A percentile compares a stretch with the other conserved stretches of the same genome.
Conservation (phyloP, 148 eudicot species). For the Persicaria maculosa region DNA sequence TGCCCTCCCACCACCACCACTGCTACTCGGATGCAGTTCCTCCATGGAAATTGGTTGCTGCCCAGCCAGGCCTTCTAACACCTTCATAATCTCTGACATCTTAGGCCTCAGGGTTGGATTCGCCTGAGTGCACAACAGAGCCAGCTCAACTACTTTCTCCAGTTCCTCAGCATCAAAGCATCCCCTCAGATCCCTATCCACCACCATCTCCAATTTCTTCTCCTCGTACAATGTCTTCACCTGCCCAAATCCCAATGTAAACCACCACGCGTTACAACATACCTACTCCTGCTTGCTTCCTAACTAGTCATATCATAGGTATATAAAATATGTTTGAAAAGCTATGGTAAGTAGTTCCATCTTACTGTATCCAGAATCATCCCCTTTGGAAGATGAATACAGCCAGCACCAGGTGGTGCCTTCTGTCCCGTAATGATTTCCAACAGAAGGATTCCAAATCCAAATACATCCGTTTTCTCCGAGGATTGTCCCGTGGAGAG, state of each 20-base stretch:
- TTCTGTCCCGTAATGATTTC: conserved; percentile 89
- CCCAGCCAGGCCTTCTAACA: conserved; percentile 46
- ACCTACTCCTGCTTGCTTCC: too few relatives aligned
- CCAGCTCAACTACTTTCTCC: conserved; percentile 48
- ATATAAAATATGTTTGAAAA: too few relatives aligned
- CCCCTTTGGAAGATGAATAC: conserved; percentile 78
- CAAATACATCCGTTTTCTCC: conserved; percentile 92
- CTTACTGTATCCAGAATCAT: conserved; percentile 79
- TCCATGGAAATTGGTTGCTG: conserved; percentile 10
- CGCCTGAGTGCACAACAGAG: conserved; percentile 58
- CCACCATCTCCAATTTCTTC: conserved; percentile 57
- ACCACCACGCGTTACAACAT: too few relatives aligned
- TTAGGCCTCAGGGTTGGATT: conserved; percentile 63
- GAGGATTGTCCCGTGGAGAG: conserved; percentile 95
- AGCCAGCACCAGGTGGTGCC: conserved; percentile 58
- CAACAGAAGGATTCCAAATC: conserved; percentile 80
- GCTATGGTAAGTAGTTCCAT: background rate
- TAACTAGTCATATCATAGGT: too few relatives aligned
- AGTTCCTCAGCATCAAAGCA: conserved; percentile 47
- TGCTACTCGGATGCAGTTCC: background rate
- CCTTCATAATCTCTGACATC: conserved; percentile 73
- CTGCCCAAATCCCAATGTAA: conserved; percentile 19
- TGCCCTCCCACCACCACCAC: conserved; percentile 9
- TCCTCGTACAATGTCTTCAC: conserved; percentile 52
- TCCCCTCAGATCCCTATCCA: conserved; percentile 61